Evolutionary conservation across 805 yeast species (phyloP), one percentile per base, ranked within the genome.

Genomic region (Schwanniomyces yamadae): DNA sequence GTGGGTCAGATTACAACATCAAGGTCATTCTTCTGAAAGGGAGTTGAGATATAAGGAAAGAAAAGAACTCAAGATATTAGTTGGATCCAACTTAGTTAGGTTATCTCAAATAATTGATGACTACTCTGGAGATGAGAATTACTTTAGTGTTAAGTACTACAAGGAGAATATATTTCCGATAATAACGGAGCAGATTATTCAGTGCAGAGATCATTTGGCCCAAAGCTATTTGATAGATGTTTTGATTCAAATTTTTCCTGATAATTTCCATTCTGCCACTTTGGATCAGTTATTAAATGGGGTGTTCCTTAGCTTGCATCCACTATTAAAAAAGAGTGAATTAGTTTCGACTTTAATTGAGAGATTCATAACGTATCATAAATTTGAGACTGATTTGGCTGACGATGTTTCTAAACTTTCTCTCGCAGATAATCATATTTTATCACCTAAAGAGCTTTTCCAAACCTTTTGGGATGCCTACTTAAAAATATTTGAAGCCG

Each of bases 1-100:
- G 31, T 93, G 99, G 99, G 98, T 93, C 4, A 75, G 99, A 34
- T 68, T 90, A 46, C 98, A 91, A 62, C 96, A 90, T 57, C 96
- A 89, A 60, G 98, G 98, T 2, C 96, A 88, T 43, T 77, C 91
- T 3, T 75, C 84, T 27, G 96, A 91, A 50, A 74, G 86, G 25
- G 78, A 71, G 24, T 77, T 83, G 56, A 73, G 97, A 38, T 75
- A 73, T 15, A 73, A 71, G 41, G 98, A 93, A 61, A 73, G 99
- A 15, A 80, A 82, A 50, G 97, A 93, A 60, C 72, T 93, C 44
- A 90, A 87, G 63, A 88, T 90, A 38, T 72, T 93, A 26, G 95
- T 93, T 18, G 99, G 99, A 1, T 84, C 95, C 15, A 93, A 90
- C 59, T 71, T 93, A 45, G 96, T 91, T 13, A 75, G 96, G 36